Evolutionary conservation across 176 grass and related monocot genomes (phyloP).

Genomic region (Eleusine coracana): DNA sequence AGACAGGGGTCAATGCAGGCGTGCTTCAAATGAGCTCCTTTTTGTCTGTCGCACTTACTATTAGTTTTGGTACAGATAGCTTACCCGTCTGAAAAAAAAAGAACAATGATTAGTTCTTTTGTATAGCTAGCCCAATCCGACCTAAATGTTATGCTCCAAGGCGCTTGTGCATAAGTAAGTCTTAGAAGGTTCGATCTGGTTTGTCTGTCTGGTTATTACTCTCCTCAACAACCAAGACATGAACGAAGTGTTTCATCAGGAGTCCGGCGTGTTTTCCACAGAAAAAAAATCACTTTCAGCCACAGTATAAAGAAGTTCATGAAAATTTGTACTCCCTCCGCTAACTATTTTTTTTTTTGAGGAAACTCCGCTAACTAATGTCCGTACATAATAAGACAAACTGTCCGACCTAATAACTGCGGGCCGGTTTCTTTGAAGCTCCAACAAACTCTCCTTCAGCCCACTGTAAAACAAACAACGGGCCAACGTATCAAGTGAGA

Average conservation of each 20-base stretch:
- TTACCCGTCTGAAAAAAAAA: not conserved
- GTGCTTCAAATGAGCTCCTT: not conserved
- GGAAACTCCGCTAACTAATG: no score
- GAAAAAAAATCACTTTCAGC: not conserved
- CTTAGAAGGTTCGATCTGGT: not conserved
- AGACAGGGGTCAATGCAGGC: slow-evolving; percentile 17
- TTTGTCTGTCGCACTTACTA: not conserved
- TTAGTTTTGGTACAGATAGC: slow-evolving; percentile 10
- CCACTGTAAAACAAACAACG: no score
- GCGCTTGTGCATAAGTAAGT: not conserved
- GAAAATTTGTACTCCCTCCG: no score
- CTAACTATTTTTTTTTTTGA: no score
- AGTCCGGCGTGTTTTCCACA: not conserved
- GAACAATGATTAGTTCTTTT: not conserved
- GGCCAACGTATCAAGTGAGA: not conserved
- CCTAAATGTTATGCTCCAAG: not conserved
- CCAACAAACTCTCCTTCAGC: not conserved
- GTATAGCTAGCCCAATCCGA: not conserved
- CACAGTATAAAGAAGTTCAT: no score
- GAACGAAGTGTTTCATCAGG: not conserved
- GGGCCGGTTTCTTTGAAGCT: not conserved
- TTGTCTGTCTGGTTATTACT: not conserved
- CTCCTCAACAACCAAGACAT: not conserved
- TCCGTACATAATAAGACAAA: no score
- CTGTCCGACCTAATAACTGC: not conserved